Evolutionary conservation across 257 asterid species (phyloP), one percentile per base, ranked within the genome.

Genomic region (Mentha longifolia): DNA sequence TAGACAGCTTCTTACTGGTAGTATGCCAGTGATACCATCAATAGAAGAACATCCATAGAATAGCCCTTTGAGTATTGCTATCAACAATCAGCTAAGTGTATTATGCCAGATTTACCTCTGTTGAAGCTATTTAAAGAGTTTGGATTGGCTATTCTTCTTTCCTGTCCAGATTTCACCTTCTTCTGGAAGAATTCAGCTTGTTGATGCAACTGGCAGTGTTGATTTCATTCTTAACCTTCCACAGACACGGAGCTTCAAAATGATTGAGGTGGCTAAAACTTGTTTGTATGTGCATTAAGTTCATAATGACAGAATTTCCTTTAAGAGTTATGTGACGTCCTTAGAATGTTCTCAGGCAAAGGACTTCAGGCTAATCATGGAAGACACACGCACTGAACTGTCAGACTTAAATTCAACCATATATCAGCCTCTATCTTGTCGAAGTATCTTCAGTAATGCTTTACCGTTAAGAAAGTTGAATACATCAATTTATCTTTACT

Each of bases 141-240:
- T 81, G 60, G 64, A 68, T 67, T 59, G 68, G 41, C 25, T 75
- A 43, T 55, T 74, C 12, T 74, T 72, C 57, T 70, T 73, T 62
- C 41, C 79, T 75, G 46, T 85, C 65, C 82, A 94, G 99, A 65
- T 87, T 77, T 89, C 95, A 68, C 68, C 52, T 49, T 85, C 89
- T 55, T 88, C 98, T 72, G 98, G 99, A 85, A 83, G 87, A 78
- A 73, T 91, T 80, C 92, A 89, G 79, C 90, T 95, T 78, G 88
- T 80, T 80, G 99, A 95, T 80, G 89, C 97, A 65, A 92, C 98
- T 58, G 98, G 97, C n/a, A 73, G 81, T 61, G 76, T 95, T 43
- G 98, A 95, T 76, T 84, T 88, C 71, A 72, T 78, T 76, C 80
- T 85, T 75, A 83, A 82, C 72, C 80, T 79, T 78, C 84, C 97